Evolutionary conservation across 2,329 filamentous ascomycete genomes (phyloP), one percentile per base, ranked within the genome.

Genomic region (Aureobasidium leucospermi): DNA sequence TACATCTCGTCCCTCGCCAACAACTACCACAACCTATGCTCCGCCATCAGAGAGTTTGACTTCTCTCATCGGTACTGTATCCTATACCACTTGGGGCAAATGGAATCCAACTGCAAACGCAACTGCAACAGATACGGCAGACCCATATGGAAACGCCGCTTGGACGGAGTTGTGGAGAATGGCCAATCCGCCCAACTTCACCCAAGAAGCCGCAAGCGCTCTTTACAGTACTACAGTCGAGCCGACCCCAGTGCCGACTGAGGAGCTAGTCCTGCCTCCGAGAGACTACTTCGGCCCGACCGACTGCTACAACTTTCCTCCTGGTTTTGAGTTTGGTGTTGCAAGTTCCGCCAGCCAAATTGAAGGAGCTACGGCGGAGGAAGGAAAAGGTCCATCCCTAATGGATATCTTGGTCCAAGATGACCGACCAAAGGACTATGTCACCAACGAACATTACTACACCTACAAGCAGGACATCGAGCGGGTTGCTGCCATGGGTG

Each of bases 231-330:
- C 81, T 0, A 85, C 82, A 0, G 81, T 82, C 1, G 74, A 71
- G 4, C 80, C 82, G 0, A 85, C 81, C 0, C 75, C 81, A 0
- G 69, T 85, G 1, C 78, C 81, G 0, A 80, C 74, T 1, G 78
- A 71, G 57, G 80, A 85, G 60, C 73, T 85, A 1, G 71, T 84
- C 6, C 73, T 83, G 0, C 83, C 82, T 0, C 82, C 83, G 0
- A 67, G 72, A 1, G 76, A 80, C 51, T 81, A 80, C 61, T 79
- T 81, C 59, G 73, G 72, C 0, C 75, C 79, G 46, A 70, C 73
- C 13, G 72, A 79, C 15, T 81, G 79, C 63, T 77, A 79, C 47
- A 74, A 72, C 29, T 81, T 84, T 39, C 79, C 79, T 0, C 66
- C 73, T 3, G 74, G 74, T 38, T 82, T 82, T 55, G 51, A 53